Percentiles rank a stretch among this genome's conserved stretches.
phyloP scores from a whole-genome alignment of 192 early-diverging fungal species.

The Coemansia interrupta region DNA sequence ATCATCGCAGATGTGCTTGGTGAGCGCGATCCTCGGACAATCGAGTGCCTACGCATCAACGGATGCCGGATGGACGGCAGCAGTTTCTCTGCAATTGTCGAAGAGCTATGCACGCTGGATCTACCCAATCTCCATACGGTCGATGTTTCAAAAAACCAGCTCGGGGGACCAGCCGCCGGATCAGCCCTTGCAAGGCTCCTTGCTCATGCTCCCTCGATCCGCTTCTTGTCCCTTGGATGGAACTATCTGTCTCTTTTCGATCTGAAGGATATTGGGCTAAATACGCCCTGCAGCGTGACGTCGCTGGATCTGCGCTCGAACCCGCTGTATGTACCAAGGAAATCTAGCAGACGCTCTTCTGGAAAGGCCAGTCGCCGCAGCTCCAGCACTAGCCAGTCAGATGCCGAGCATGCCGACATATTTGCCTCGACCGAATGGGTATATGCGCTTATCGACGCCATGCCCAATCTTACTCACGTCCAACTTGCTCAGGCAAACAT shows the following conservation, averaged over 20 bases:
- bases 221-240: constrained; percentile 46
- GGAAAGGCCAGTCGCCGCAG: not conserved
- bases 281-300: constrained; percentile 3
- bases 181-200: constrained; percentile 33
- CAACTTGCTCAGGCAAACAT: constrained; percentile 36
- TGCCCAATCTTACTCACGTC: constrained; percentile 38
- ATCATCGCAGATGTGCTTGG: constrained; percentile 31
- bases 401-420: not conserved
- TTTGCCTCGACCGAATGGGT: constrained; percentile 13
- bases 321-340: constrained; percentile 23
- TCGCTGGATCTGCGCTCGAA: constrained; percentile 44
- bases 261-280: constrained; percentile 9
- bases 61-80: constrained; percentile 43
- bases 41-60: constrained; percentile 50
- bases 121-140: constrained; percentile 34
- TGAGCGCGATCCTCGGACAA: constrained; percentile 28
- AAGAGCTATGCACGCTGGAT: constrained; percentile 24
- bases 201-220: constrained; percentile 16
- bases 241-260: constrained; percentile 38
- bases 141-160: constrained; percentile 44
- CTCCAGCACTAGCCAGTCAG: not conserved
- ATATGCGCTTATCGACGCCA: constrained; percentile 12
- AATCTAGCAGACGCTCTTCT: constrained; percentile 8
- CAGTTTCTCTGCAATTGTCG: constrained; percentile 26
- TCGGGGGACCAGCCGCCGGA: constrained; percentile 31